phyloP scores from a whole-genome alignment of 1,139 yeast species.

The Hemisphaericaspora lyxosophila region DNA sequence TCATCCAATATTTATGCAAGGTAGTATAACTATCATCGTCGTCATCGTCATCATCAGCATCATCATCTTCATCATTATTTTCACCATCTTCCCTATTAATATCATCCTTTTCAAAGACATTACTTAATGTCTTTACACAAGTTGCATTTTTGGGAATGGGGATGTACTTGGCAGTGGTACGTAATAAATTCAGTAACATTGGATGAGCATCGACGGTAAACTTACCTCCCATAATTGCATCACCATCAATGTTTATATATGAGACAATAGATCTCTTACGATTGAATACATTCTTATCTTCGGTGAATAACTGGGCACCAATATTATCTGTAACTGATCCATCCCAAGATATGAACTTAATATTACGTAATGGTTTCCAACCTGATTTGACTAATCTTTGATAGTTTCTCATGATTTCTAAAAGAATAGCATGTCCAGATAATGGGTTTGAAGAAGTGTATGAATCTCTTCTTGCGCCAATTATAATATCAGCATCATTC shows the following conservation, averaged over 20 bases:
- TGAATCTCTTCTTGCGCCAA: constrained; percentile 46
- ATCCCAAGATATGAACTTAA: constrained; percentile 47
- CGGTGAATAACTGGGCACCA: constrained; percentile 30
- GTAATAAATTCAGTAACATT: constrained; percentile 33
- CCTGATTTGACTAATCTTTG: constrained; percentile 34
- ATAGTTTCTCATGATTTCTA: constrained; percentile 43
- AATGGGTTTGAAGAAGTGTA: constrained; percentile 38
- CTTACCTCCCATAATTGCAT: constrained; percentile 39
- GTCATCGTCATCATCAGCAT: constrained; percentile 19
- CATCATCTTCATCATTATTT: constrained; percentile 9
- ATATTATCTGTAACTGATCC: constrained; percentile 36
- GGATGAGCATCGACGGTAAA: constrained; percentile 42
- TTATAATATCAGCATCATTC: constrained; percentile 42
- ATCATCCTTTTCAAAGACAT: constrained; percentile 10
- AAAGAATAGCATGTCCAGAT: constrained; percentile 41
- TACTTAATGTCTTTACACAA: constrained; percentile 13
- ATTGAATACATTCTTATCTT: constrained; percentile 23
- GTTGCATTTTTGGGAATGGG: constrained; percentile 33
- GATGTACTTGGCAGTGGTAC: constrained; percentile 31
- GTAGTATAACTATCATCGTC: constrained; percentile 29
- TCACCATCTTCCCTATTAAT: constrained; percentile 13
- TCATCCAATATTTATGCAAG: constrained; percentile 37
- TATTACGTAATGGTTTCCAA: constrained; percentile 47
- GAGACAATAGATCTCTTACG: constrained; percentile 30
- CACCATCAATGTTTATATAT: constrained; percentile 43